Evolutionary conservation across 2,329 filamentous ascomycete genomes (phyloP).

Genomic region (Pochonia chlamydosporia): DNA sequence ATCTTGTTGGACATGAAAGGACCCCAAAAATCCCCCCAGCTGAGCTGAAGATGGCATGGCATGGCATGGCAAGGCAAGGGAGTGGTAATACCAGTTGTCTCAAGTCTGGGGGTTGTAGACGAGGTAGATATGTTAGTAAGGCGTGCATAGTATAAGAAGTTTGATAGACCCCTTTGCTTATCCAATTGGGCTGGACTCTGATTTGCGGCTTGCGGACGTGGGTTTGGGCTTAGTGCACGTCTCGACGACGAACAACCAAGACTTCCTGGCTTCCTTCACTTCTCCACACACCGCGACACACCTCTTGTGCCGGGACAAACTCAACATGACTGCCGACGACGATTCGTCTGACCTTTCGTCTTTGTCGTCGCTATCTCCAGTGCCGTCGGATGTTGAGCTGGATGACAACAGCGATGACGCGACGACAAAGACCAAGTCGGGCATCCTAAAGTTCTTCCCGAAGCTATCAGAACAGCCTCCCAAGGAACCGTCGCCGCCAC

Average conservation of each 20-base stretch:
- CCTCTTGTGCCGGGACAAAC: slow-evolving; percentile 15
- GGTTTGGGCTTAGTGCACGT: slow-evolving; percentile 24
- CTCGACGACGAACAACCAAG: slow-evolving; percentile 16
- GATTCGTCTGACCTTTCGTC: slow-evolving; percentile 61
- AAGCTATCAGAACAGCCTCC: slow-evolving; percentile 46
- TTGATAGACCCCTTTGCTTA: slow-evolving; percentile 20
- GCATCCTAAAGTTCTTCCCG: slow-evolving; percentile 64
- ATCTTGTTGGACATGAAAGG: background rate
- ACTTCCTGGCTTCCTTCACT: slow-evolving; percentile 20
- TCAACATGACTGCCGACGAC: slow-evolving; percentile 52
- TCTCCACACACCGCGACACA: slow-evolving; percentile 20
- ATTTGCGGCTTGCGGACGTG: slow-evolving; percentile 24
- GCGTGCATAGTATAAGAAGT: slow-evolving; percentile 11
- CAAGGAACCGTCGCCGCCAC: slow-evolving; percentile 57
- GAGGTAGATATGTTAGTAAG: slow-evolving; percentile 11
- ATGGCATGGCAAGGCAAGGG: background rate
- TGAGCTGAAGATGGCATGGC: background rate
- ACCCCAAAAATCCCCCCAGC: background rate
- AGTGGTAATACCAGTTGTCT: background rate
- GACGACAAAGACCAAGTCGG: slow-evolving; percentile 44
- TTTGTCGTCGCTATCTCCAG: slow-evolving; percentile 41
- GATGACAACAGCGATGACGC: slow-evolving; percentile 36
- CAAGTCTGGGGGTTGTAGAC: background rate
- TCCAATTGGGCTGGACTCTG: slow-evolving; percentile 22
- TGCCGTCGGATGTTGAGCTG: slow-evolving; percentile 40